Evolutionary conservation across 352 stramenopile genomes (phyloP).

Genomic region (Phytopythium cucurbitacearum): DNA sequence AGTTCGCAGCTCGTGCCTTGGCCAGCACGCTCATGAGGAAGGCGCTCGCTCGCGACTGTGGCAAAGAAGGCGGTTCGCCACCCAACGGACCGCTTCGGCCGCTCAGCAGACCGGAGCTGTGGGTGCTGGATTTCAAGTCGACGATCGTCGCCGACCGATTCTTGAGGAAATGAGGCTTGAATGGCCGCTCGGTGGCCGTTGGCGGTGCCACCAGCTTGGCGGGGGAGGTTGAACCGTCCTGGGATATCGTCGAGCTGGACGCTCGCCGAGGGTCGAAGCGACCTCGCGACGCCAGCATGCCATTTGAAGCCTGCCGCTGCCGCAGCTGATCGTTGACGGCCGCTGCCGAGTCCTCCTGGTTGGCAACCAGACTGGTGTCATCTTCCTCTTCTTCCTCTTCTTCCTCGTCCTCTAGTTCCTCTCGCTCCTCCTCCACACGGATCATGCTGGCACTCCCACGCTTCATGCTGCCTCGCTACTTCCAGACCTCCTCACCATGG

Average conservation of each 20-base stretch:
- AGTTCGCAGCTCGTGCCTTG: constrained; percentile 19
- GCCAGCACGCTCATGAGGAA: constrained; percentile 51
- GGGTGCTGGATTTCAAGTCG: constrained; percentile 12
- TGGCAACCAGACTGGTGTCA: not conserved
- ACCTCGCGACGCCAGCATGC: not conserved
- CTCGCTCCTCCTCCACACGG: constrained; percentile 20
- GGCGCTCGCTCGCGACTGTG: constrained; percentile 51
- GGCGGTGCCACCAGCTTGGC: not conserved
- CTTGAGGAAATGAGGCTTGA: constrained; percentile 46
- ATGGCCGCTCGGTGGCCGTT: constrained; percentile 28
- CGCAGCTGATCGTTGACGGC: not conserved
- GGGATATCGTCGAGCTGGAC: too few relatives aligned
- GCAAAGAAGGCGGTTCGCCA: constrained; percentile 9
- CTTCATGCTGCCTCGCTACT: not conserved
- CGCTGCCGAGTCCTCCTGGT: not conserved
- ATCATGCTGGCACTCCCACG: constrained; percentile 9
- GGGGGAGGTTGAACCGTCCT: too few relatives aligned
- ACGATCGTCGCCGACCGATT: constrained; percentile 44
- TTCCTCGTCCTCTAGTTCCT: constrained; percentile 14
- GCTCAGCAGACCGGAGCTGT: not conserved
- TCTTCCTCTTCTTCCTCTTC: constrained; percentile 2
- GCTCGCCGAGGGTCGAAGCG: too few relatives aligned
- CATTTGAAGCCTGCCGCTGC: constrained; percentile 1
- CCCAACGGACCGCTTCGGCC: too few relatives aligned
- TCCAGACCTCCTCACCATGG: too few relatives aligned